Evolutionary conservation across 192 early-diverging fungal genomes (phyloP).

Genomic region (Diversispora eburnea): DNA sequence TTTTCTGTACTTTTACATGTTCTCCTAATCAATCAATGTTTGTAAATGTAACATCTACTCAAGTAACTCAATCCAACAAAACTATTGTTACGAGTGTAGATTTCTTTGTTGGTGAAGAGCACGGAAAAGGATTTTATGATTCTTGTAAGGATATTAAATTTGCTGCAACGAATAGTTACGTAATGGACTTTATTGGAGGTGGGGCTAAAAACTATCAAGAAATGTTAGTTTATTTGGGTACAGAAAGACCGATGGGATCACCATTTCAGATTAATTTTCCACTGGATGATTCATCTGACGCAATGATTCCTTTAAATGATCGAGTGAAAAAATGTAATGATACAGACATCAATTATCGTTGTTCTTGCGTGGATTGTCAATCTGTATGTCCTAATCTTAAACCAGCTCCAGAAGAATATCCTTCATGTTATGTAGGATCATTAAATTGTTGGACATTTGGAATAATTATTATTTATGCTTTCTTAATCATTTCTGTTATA

Average conservation of each 20-base stretch:
- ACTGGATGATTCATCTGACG: slow-evolving; percentile 30
- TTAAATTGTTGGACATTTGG: slow-evolving; percentile 52
- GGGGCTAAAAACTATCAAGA: slow-evolving; percentile 56
- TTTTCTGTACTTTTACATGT: slow-evolving; percentile 65
- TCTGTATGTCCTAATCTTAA: slow-evolving; percentile 51
- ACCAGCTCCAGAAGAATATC: slow-evolving; percentile 44
- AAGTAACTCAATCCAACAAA: slow-evolving; percentile 30
- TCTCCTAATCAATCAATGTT: slow-evolving; percentile 63
- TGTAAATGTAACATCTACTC: slow-evolving; percentile 53
- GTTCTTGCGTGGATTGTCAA: slow-evolving; percentile 60
- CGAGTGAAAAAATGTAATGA: slow-evolving; percentile 49
- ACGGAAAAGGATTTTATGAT: slow-evolving; percentile 54
- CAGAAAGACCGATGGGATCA: slow-evolving; percentile 51
- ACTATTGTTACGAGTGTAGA: slow-evolving; percentile 45
- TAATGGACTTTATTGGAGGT: slow-evolving; percentile 64
- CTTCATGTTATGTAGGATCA: slow-evolving; percentile 44
- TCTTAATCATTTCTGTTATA: slow-evolving; percentile 31
- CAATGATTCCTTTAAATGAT: slow-evolving; percentile 34
- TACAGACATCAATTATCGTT: slow-evolving; percentile 47
- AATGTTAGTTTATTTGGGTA: slow-evolving; percentile 55
- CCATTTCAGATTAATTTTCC: slow-evolving; percentile 67
- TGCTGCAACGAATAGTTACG: slow-evolving; percentile 59
- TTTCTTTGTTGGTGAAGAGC: slow-evolving; percentile 52
- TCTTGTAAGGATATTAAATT: slow-evolving; percentile 70
- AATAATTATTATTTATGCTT: slow-evolving; percentile 40